A percentile compares a stretch with the other conserved stretches of the same genome.
phyloP scores from a whole-genome alignment of 495 filamentous ascomycete species.

The Daldinia loculata region DNA sequence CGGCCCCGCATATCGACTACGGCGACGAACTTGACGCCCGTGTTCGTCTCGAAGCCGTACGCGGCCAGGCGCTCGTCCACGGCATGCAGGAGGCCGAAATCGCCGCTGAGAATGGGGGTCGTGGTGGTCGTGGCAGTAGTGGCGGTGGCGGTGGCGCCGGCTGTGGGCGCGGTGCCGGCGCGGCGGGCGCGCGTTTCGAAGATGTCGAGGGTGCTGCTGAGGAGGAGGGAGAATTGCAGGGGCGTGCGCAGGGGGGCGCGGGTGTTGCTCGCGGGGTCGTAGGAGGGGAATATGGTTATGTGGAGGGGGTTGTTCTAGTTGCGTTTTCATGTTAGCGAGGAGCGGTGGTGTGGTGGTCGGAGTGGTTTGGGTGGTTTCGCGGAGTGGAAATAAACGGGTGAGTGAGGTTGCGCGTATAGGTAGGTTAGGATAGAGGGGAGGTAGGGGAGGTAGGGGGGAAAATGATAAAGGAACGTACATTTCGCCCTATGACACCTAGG shows the following conservation, averaged over 20 bases:
- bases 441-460: neutral
- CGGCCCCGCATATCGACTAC: slow-evolving; percentile 86
- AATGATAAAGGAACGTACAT: slow-evolving; percentile 63
- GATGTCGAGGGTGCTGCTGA: slow-evolving; percentile 90
- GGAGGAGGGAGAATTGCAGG: slow-evolving; percentile 89
- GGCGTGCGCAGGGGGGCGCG: slow-evolving; percentile 62
- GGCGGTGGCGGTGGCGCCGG: slow-evolving; percentile 29
- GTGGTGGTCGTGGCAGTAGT: slow-evolving; percentile 31
- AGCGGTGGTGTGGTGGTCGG: neutral
- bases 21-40: slow-evolving; percentile 86
- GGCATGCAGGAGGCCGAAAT: slow-evolving; percentile 89
- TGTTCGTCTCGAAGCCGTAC: slow-evolving; percentile 98
- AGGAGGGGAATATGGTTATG: slow-evolving; percentile 85
- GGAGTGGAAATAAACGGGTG: neutral
- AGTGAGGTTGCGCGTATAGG: neutral
- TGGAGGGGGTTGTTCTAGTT: slow-evolving; percentile 94
- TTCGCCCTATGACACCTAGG: slow-evolving; percentile 90
- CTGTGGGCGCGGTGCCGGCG: slow-evolving; percentile 68
- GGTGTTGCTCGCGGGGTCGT: slow-evolving; percentile 55
- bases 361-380: neutral
- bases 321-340: slow-evolving; percentile 13
- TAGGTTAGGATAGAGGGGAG: slow-evolving; percentile 5
- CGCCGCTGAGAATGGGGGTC: slow-evolving; percentile 67
- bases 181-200: slow-evolving; percentile 80
- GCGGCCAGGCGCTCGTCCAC: slow-evolving; percentile 90